Base-by-base conservation (phyloP, 2,329 filamentous ascomycete species). In the Ceratocystis ficicola region DNA sequence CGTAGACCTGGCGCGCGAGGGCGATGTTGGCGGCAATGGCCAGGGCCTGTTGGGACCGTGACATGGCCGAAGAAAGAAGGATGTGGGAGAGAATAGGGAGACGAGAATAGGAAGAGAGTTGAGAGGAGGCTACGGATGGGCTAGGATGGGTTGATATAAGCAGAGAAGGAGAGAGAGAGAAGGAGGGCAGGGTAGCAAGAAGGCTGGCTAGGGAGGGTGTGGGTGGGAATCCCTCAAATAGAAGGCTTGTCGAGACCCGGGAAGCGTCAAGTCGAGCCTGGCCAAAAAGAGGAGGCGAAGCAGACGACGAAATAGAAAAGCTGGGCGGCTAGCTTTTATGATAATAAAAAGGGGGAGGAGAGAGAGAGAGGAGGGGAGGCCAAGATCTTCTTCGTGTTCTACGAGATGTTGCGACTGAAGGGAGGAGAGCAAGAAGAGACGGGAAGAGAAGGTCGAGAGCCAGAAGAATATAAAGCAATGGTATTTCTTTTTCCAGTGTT, bases 1-100 rank as follows among this genome's bases (percentile, higher is more conserved):
- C 66, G 66, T 67, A 67, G 61, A 67, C 62, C 57, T 67, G 66
- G 44, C 66, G 66, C 50, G 66, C 66, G 20, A 67, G 62, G 44
- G 66, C 66, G 25, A 67, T 65, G 55, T 67, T 64, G 44, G 63
- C 66, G 44, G 66, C 66, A 30, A 64, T 62, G 44, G 52, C 66
- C 55, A 67, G 15, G n/a, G 66, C 62, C 22, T 60, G 64, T 57
- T 46, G 30, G n/a, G 60, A 44, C 44, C 44, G 60, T 20, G 41
- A 25, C 60, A 62, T 62, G 60, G 60, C 60, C 25, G 60, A 7
- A 30, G 3, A 12, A 12, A 36, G 32, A 36, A 36, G 12, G n/a
- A 28, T 30, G 12, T 64, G 46, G 46, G n/a, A 7, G 46, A 15
- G 15, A 17, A 15, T 50, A 30, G 2, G n/a, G 60, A 41, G 36